Evolutionary conservation across 805 yeast genomes (phyloP), one percentile per base, ranked within the genome.

Genomic region (Saccharomycopsis capsularis): DNA sequence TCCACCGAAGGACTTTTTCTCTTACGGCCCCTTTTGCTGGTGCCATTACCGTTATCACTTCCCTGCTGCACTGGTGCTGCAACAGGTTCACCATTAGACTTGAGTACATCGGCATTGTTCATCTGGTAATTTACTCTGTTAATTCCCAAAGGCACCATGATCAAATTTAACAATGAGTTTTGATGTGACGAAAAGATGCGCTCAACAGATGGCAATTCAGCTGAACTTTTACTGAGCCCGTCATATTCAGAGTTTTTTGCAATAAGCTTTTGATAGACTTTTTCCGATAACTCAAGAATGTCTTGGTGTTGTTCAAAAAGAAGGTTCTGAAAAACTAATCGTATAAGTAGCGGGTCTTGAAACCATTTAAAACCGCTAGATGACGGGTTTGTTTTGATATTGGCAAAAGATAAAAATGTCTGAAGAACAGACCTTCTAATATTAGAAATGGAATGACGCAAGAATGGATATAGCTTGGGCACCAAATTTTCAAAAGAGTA

Each of bases 131-230:
- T 85, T 62, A 83, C 85, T 55, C 98, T 80, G 3, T 95, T 85
- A 48, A 89, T 80, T 53, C 99, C 99, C 51, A 93, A 85, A 2
- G 99, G 99, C 0, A 98, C 91, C 82, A 87, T 82, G 40, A 88
- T 60, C 40, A 93, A 68, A 15, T 80, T 75, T 46, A 84, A 65
- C 52, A 82, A 68, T 5, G 88, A 83, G 42, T 68, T 69, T 43
- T 78, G 67, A 59, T 85, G 90, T 3, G 69, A 67, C 3, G 68
- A 63, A 54, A 88, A 78, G 1, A 78, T 63, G 2, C 64, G 68
- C 42, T 80, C 85, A 18, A 44, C 23, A 13, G 47, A 11, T 15
- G 42, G 27, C 13, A 13, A 27, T 27, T 13, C 32, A 54, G 84
- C 63, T 1, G 68, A 55, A 11, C 71, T 62, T n/a, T 65, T 68